Base-by-base conservation (phyloP, 2,329 filamentous ascomycete genomes). In the Furcasterigmium sp. region DNA sequence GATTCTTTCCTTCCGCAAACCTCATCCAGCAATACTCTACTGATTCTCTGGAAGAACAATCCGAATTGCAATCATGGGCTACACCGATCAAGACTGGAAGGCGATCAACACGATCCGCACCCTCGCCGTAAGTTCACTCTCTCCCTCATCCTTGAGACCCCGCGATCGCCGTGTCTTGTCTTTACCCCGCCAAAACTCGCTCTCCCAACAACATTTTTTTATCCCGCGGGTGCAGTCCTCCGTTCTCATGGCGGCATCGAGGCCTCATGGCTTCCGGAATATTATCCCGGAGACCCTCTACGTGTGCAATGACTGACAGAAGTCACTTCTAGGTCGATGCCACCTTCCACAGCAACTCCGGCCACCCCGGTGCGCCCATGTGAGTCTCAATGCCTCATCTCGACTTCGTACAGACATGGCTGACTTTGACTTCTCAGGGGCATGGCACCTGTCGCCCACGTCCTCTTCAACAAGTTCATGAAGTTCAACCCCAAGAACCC, bases 401-500 rank as follows among this genome's bases (percentile, higher is more conserved):
- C 23, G 7, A 7, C 23, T 26, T 19, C 20, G 17, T 21, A 23
- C 6, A 41, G 13, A 23, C 29, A 43, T 29, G n/a, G 56, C 63
- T 72, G 53, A 71, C 57, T 47, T 40, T 51, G 14, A 23, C 39
- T 17, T 39, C 50, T 15, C 49, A 83, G 79, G 80, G 80, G 80
- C 65, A 81, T 97, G 88, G 93, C 93, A 62, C 91, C 93, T 51
- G 83, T 91, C 62, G 85, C 93, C 69, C 93, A 97, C 79, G 89
- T 97, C 61, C 82, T 98, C 53, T 98, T 88, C 77, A 95, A 95
- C 82, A 94, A 93, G 72, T 94, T 96, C 80, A 89, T 98, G 89
- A 94, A 75, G 68, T 98, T 96, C 82, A 98, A 97, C 85, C 93
- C 93, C 61, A 94, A 96, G 85, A 96, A 95, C 82, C 88, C 93